phyloP scores from a whole-genome alignment of 257 asterid genomes.

The Ligustrum vulgare region DNA sequence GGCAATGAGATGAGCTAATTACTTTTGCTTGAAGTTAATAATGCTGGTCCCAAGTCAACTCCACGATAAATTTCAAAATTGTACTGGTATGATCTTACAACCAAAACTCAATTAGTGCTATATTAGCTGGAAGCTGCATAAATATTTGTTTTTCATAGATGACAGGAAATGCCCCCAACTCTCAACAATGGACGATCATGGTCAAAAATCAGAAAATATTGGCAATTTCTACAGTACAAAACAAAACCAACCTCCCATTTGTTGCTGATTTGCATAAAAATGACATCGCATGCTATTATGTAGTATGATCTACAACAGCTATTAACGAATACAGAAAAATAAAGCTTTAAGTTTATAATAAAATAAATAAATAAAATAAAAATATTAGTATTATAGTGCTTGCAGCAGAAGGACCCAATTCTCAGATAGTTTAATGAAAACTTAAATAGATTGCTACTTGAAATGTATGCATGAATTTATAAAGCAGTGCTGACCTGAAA shows the following conservation, averaged over 20 bases:
- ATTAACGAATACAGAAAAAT: background rate
- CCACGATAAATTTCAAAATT: background rate
- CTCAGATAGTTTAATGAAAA: constrained; percentile 10
- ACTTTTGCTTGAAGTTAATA: background rate
- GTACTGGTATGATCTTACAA: background rate
- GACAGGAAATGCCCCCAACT: background rate
- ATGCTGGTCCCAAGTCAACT: background rate
- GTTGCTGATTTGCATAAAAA: background rate
- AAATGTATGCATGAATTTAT: constrained; percentile 16
- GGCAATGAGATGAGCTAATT: background rate
- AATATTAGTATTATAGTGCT: background rate
- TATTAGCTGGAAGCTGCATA: background rate
- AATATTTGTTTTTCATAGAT: background rate
- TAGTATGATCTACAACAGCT: background rate
- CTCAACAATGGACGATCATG: background rate
- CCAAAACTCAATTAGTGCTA: background rate
- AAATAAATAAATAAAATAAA: background rate
- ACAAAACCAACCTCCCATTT: background rate
- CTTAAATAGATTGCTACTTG: constrained; percentile 7
- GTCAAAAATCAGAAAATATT: background rate
- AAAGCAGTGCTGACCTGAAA: constrained; percentile 63
- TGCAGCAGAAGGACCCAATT: background rate
- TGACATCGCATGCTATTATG: background rate
- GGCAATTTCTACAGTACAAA: background rate
- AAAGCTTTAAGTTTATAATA: background rate